Evolutionary conservation across 805 yeast genomes (phyloP), one percentile per base, ranked within the genome.

Genomic region (Ogataea henricii): DNA sequence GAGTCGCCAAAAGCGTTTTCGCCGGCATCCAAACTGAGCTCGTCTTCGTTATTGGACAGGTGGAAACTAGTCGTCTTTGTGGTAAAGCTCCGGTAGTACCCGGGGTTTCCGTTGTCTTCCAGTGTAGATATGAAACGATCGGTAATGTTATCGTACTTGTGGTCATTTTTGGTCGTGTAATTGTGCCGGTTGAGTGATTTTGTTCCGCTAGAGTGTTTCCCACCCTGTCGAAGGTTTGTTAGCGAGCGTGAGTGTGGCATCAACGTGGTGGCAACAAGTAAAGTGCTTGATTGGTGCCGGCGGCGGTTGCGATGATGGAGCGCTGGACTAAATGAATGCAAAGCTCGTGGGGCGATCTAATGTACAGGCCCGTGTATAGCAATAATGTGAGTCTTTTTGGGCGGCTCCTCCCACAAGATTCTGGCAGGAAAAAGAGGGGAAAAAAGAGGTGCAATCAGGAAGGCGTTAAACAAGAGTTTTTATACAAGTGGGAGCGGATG

Each of bases 111-210:
- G 47, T 46, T 49, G 16, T 55, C 57, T 18, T 54, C 53, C 22
- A 60, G 30, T 2, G 56, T 52, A 8, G 64, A 51, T 21, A 61
- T 57, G 36, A 58, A 63, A 16, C 67, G 49, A 46, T 64, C 68
- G 9, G 60, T 58, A 14, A 61, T 60, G 29, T 46, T 56, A 36
- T 58, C 60, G 42, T 58, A 55, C 9, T 52, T 49, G 3, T 47
- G 42, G 23, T 55, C 52, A 26, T 52, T 53, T 22, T 53, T 58
- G n/a, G 62, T 48, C 16, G 58, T 49, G 42, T 55, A 57, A 43
- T 54, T 51, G 45, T 44, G 53, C 14, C 47, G 42, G 17, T 43
- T 39, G 25, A 39, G 50, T 5, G 55, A 40, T 38, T 47, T 47
- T 10, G 42, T 25, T 14, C 23, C 26, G 40, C 17, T 26, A 4